Percentiles rank a stretch among this genome's conserved stretches.
phyloP scores from a whole-genome alignment of 495 filamentous ascomycete species.

The Lophiostoma macrostomum region DNA sequence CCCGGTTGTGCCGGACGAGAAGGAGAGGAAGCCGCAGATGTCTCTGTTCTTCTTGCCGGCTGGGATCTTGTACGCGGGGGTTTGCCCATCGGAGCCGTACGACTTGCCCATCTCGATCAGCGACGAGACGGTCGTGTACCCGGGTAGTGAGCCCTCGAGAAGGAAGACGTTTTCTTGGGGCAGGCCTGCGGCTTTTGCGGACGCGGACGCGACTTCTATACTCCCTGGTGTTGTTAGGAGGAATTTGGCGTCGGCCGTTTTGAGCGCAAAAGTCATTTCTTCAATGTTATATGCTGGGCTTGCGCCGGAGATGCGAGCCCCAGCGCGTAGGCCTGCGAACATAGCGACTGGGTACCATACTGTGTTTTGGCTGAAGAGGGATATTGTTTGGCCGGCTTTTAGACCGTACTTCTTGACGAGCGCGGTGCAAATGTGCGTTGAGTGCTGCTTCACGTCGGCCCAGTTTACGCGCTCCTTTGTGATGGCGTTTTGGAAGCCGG shows the following conservation, averaged over 20 bases:
- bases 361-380: constrained; percentile 56
- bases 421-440: constrained; percentile 55
- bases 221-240: constrained; percentile 53
- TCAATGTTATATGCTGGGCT: constrained; percentile 60
- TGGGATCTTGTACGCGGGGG: constrained; percentile 45
- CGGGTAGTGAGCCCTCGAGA: constrained; percentile 51
- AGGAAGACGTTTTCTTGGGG: constrained; percentile 51
- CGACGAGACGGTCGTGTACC: constrained; percentile 50
- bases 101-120: constrained; percentile 47
- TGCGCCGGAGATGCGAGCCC: constrained; percentile 54
- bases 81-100: constrained; percentile 42
- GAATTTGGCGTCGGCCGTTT: constrained; percentile 52
- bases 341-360: constrained; percentile 63
- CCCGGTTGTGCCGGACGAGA: constrained; percentile 50
- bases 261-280: constrained; percentile 60
- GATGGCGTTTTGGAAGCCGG: constrained; percentile 53
- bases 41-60: constrained; percentile 52
- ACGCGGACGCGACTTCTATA: constrained; percentile 50
- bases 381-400: constrained; percentile 48
- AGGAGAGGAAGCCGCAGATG: constrained; percentile 49
- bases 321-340: constrained; percentile 50
- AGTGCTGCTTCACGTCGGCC: constrained; percentile 48
- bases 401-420: constrained; percentile 53
- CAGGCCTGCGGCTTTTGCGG: constrained; percentile 54
- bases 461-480: constrained; percentile 57